These are phyloP conservation scores for Roridomyces roridus DNA, from an alignment of 768 basidiomycete species.

Conservation along the genomic window DNA sequence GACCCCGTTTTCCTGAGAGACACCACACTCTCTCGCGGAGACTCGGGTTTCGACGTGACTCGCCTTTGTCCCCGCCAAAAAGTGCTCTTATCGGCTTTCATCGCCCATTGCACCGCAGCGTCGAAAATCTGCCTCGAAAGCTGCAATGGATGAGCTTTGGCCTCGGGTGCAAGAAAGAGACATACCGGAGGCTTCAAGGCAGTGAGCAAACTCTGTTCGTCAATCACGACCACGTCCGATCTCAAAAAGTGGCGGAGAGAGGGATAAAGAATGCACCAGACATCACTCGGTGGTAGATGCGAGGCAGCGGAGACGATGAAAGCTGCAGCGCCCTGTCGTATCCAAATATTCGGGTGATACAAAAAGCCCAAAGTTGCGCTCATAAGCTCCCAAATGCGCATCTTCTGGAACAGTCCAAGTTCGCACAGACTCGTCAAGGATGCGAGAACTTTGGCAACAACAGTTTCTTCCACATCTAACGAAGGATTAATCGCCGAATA, in stretches of 20 bases:
- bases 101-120: slow-evolving; percentile 87
- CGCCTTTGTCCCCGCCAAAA: slow-evolving; percentile 77
- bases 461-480: slow-evolving; percentile 92
- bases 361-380: slow-evolving; percentile 86
- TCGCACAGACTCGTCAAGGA: slow-evolving; percentile 90
- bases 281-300: slow-evolving; percentile 84
- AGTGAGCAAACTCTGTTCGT: slow-evolving; percentile 75
- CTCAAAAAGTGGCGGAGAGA: slow-evolving; percentile 85
- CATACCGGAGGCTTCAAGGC: slow-evolving; percentile 83
- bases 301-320: slow-evolving; percentile 89
- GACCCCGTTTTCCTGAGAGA: slow-evolving; percentile 62
- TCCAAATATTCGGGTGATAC: slow-evolving; percentile 96
- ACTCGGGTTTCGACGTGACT: slow-evolving; percentile 57
- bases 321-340: slow-evolving; percentile 88
- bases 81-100: slow-evolving; percentile 76
- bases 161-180: no score
- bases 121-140: slow-evolving; percentile 80
- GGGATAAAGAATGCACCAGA: slow-evolving; percentile 98
- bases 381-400: slow-evolving; percentile 98
- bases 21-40: slow-evolving; percentile 74
- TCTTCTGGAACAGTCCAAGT: slow-evolving; percentile 88
- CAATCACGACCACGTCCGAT: slow-evolving; percentile 78
- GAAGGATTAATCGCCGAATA: slow-evolving; percentile 9
- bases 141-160: slow-evolving; percentile 36
- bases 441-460: slow-evolving; percentile 88